phyloP scores from a whole-genome alignment of 148 eudicot species.

The Chenopodium quinoa region DNA sequence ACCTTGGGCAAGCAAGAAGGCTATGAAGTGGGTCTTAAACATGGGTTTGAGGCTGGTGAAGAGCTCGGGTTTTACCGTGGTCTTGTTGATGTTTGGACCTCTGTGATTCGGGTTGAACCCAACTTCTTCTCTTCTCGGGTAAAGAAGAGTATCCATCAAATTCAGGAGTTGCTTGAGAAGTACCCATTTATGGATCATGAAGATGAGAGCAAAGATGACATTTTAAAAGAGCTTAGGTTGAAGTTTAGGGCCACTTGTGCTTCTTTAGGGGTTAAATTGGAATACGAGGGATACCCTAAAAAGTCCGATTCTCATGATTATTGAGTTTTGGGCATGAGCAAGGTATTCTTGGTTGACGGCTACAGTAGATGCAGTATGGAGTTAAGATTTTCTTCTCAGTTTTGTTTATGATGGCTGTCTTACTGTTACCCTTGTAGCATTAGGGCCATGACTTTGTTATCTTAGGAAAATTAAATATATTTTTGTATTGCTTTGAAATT shows the following conservation, averaged over 20 bases:
- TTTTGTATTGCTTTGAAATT: background rate
- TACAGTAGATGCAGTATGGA: background rate
- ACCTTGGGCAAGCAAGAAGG: conserved; percentile 58
- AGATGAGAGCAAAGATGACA: conserved; percentile 50
- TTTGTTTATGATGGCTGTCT: background rate
- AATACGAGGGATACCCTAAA: conserved; percentile 64
- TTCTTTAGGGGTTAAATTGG: conserved; percentile 64
- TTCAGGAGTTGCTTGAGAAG: conserved; percentile 48
- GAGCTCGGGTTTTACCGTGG: conserved; percentile 84
- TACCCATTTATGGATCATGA: conserved; percentile 63
- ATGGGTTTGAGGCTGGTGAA: conserved; percentile 65
- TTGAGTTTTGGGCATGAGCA: conserved; percentile 15
- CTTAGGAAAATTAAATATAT: background rate
- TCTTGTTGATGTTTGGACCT: conserved; percentile 58
- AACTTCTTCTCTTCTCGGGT: conserved; percentile 49
- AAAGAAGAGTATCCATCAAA: conserved; percentile 48
- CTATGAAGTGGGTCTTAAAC: conserved; percentile 66
- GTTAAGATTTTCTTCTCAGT: conserved; percentile 4
- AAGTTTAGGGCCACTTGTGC: conserved; percentile 71
- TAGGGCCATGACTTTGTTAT: background rate
- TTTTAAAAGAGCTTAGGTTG: conserved; percentile 50
- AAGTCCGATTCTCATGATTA: conserved; percentile 36
- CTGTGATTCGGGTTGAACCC: conserved; percentile 59
- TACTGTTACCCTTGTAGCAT: background rate
- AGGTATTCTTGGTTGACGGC: background rate